phyloP scores from a whole-genome alignment of 352 stramenopile genomes.

The Phytopythium delawarense region DNA sequence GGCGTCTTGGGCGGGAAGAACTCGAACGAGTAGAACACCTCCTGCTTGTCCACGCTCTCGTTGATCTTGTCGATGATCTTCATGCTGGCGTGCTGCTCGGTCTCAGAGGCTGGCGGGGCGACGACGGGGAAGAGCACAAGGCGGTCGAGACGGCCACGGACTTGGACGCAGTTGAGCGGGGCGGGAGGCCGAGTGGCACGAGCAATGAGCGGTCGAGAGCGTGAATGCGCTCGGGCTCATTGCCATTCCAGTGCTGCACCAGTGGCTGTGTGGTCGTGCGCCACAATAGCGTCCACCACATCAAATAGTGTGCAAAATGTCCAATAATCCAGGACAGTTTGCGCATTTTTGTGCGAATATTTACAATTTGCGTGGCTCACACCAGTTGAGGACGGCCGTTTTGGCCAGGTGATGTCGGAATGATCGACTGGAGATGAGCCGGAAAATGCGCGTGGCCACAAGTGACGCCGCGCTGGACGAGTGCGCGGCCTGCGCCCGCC shows the following conservation, averaged over 20 bases:
- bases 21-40: slow-evolving; percentile 96
- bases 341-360: no score
- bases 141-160: no score
- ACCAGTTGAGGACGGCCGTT: background rate
- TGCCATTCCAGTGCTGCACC: slow-evolving; percentile 1
- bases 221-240: background rate
- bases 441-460: slow-evolving; percentile 12
- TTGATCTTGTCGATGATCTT: slow-evolving; percentile 90
- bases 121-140: background rate
- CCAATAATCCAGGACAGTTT: no score
- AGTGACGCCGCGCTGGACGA: slow-evolving; percentile 7
- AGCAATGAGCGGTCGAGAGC: no score
- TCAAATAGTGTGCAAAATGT: no score
- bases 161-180: no score
- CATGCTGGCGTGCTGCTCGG: slow-evolving; percentile 25
- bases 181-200: no score
- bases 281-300: no score
- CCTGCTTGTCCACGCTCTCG: slow-evolving; percentile 66
- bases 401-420: background rate
- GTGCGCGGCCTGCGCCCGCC: slow-evolving; percentile 21
- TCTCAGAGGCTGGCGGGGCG: background rate
- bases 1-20: slow-evolving; percentile 98
- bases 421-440: background rate
- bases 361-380: background rate
- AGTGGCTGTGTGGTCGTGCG: slow-evolving; percentile 2